phyloP scores from a whole-genome alignment of 805 yeast species.

The Lipomyces starkeyi region DNA sequence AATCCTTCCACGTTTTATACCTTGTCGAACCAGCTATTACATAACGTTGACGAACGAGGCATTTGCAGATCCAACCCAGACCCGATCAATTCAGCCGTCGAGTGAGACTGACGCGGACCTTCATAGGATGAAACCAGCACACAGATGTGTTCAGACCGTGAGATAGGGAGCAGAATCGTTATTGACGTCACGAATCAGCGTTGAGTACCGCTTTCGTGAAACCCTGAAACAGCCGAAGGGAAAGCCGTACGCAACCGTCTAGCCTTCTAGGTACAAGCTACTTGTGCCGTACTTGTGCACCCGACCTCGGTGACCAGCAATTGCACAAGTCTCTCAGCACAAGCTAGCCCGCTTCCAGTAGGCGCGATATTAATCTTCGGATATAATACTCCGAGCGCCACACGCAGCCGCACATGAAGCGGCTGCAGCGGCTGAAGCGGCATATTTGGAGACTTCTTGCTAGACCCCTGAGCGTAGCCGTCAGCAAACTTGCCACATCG shows the following conservation, averaged over 20 bases:
- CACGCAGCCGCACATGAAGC: too few relatives aligned
- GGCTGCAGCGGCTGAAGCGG: too few relatives aligned
- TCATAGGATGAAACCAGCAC: background rate
- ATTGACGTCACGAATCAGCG: constrained; percentile 1
- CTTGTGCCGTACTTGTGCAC: too few relatives aligned
- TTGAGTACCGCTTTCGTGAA: background rate
- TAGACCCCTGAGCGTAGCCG: too few relatives aligned
- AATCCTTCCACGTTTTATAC: background rate
- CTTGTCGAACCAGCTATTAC: background rate
- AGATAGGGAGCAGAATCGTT: constrained; percentile 2
- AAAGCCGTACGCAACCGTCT: too few relatives aligned
- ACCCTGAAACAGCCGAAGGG: background rate
- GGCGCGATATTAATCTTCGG: background rate
- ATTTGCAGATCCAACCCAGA: background rate
- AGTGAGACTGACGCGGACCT: background rate
- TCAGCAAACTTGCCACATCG: background rate
- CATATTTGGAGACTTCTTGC: too few relatives aligned
- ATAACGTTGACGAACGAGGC: background rate
- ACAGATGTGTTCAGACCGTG: background rate
- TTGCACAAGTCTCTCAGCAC: background rate
- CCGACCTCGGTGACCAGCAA: too few relatives aligned
- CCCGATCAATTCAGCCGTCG: constrained; percentile 3
- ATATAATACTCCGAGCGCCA: background rate
- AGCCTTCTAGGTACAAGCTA: too few relatives aligned
- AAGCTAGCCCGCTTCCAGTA: background rate